These are phyloP conservation scores for Trametes sp. DNA, from an alignment of 1,284 basidiomycete species.

Conservation along the genomic window DNA sequence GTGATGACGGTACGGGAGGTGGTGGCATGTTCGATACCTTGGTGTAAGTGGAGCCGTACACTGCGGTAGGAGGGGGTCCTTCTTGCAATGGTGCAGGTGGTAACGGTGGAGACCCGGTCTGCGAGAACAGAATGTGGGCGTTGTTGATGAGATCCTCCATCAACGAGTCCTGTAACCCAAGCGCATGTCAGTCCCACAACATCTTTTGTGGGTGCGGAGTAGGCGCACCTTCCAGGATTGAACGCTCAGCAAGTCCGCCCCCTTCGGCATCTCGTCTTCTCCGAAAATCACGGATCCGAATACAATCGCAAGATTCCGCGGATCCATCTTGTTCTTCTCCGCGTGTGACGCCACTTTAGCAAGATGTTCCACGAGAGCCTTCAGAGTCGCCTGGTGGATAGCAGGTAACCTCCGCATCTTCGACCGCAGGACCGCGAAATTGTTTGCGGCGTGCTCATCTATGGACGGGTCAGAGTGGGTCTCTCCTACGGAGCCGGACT, in stretches of 20 bases:
- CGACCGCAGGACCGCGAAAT: constrained; percentile 76
- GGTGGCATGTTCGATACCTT: constrained; percentile 47
- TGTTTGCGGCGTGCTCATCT: constrained; percentile 77
- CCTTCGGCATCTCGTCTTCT: constrained; percentile 85
- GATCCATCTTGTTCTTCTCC: constrained; percentile 93
- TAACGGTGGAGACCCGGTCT: constrained; percentile 61
- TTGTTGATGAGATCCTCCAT: constrained; percentile 89
- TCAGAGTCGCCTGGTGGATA: constrained; percentile 91
- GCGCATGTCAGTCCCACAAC: not conserved
- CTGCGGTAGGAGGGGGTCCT: constrained; percentile 55
- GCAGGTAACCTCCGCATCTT: constrained; percentile 86
- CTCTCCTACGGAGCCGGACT: not conserved
- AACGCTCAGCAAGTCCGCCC: constrained; percentile 75
- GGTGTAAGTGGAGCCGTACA: constrained; percentile 76
- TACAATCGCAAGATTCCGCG: constrained; percentile 88
- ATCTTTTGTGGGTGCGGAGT: constrained; percentile 1
- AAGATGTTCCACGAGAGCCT: constrained; percentile 89
- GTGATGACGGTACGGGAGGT: constrained; percentile 24
- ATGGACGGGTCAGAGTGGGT: constrained; percentile 19
- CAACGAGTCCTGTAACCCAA: constrained; percentile 70
- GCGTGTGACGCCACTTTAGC: constrained; percentile 74
- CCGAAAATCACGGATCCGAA: constrained; percentile 89
- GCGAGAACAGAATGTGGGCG: constrained; percentile 66
- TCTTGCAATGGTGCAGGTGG: constrained; percentile 73
- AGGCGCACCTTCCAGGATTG: constrained; percentile 71